Evolutionary conservation across 495 filamentous ascomycete genomes (phyloP).

Genomic region (Aspergillus haitiensis): DNA sequence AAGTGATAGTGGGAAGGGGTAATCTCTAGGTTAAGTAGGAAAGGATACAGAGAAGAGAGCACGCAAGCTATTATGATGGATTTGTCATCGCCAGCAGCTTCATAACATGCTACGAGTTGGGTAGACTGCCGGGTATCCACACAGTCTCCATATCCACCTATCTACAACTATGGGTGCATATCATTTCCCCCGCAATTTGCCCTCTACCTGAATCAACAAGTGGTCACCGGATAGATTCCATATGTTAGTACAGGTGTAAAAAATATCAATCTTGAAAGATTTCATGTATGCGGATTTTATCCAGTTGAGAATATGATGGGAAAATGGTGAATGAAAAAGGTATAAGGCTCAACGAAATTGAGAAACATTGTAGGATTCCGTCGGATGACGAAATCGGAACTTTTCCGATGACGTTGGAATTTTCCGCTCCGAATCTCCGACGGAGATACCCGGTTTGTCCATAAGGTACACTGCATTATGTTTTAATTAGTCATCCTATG

Average conservation of each 20-base stretch:
- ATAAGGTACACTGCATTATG: too few species aligned
- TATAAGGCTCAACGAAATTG: not conserved
- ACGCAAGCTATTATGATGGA: not conserved
- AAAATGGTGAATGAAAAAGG: not conserved
- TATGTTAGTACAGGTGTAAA: too few species aligned
- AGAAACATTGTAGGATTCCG: not conserved
- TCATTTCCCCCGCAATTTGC: not conserved
- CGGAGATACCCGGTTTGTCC: too few species aligned
- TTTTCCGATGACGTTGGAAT: slow-evolving; percentile 14
- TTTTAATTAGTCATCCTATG: too few species aligned
- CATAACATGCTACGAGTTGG: not conserved
- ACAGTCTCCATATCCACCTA: not conserved
- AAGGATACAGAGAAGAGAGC: not conserved
- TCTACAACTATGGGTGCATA: not conserved
- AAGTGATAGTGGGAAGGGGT: too few species aligned
- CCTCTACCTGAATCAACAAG: not conserved
- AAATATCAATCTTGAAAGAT: not conserved
- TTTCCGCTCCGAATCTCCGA: not conserved
- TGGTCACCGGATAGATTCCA: not conserved
- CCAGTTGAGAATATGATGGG: not conserved
- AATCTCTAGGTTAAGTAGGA: not conserved
- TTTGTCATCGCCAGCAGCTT: not conserved
- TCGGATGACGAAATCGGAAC: slow-evolving; percentile 16
- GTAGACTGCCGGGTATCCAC: not conserved
- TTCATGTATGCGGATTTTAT: not conserved